Percentiles rank a stretch among this genome's conserved stretches.
Evolutionary conservation across 2,329 filamentous ascomycete species (phyloP).

Genomic region (Neonectria coccinea): DNA sequence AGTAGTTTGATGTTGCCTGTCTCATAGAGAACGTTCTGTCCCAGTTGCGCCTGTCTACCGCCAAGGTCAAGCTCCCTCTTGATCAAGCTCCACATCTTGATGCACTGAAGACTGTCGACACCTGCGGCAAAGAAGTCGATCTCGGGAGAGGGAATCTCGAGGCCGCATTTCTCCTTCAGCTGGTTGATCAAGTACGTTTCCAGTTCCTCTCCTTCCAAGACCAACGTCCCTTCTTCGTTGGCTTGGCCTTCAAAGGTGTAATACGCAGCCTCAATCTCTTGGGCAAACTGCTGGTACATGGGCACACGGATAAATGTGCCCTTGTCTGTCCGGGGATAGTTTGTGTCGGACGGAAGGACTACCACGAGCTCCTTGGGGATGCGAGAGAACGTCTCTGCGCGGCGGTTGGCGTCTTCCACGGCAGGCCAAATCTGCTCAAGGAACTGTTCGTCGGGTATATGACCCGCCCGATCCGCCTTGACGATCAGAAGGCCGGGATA

Average conservation of each 20-base stretch:
- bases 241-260: slow-evolving; percentile 33
- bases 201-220: slow-evolving; percentile 40
- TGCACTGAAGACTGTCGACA: slow-evolving; percentile 69
- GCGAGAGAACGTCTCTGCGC: slow-evolving; percentile 63
- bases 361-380: slow-evolving; percentile 66
- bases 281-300: slow-evolving; percentile 58
- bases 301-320: slow-evolving; percentile 64
- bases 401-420: slow-evolving; percentile 62
- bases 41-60: slow-evolving; percentile 54
- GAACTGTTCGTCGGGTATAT: slow-evolving; percentile 58
- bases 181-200: slow-evolving; percentile 44
- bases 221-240: slow-evolving; percentile 14
- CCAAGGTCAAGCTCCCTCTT: slow-evolving; percentile 62
- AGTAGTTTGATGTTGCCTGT: slow-evolving; percentile 48
- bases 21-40: slow-evolving; percentile 71
- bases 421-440: slow-evolving; percentile 62
- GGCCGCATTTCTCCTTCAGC: slow-evolving; percentile 49
- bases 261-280: slow-evolving; percentile 58
- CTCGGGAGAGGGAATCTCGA: slow-evolving; percentile 12
- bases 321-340: slow-evolving; percentile 65
- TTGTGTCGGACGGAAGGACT: slow-evolving; percentile 57
- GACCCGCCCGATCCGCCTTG: slow-evolving; percentile 56
- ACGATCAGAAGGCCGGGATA: slow-evolving; percentile 67
- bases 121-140: slow-evolving; percentile 69
- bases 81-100: slow-evolving; percentile 65